Evolutionary conservation across 345 rosid species (phyloP).

Genomic region (Arabis alpina): DNA sequence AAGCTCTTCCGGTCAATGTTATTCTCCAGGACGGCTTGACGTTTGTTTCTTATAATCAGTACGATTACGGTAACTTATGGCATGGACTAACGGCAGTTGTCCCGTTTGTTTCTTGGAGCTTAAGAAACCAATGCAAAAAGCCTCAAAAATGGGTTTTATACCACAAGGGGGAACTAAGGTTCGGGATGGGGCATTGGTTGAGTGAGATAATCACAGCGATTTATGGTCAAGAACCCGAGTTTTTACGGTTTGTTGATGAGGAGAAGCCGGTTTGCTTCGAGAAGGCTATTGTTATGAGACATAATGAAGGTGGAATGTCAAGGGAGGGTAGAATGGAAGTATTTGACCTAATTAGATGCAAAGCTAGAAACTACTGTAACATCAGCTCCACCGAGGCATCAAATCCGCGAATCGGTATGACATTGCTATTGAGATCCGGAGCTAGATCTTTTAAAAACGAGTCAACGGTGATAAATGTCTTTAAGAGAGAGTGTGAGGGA

Average conservation of each 20-base stretch:
- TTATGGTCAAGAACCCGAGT: constrained; percentile 43
- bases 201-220: constrained; percentile 51
- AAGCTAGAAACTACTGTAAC: constrained; percentile 59
- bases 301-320: constrained; percentile 78
- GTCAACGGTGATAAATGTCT: constrained; percentile 50
- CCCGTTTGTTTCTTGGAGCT: constrained; percentile 75
- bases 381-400: constrained; percentile 36
- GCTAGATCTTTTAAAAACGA: constrained; percentile 74
- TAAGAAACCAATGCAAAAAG: constrained; percentile 46
- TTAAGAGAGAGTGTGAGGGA: constrained; percentile 56
- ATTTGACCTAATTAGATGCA: constrained; percentile 63
- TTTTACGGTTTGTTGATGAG: constrained; percentile 40
- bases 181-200: constrained; percentile 56
- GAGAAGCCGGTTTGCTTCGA: constrained; percentile 62
- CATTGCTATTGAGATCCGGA: constrained; percentile 72
- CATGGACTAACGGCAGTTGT: constrained; percentile 61
- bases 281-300: constrained; percentile 82
- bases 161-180: constrained; percentile 76
- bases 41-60: constrained; percentile 70
- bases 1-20: constrained; percentile 59
- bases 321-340: constrained; percentile 63
- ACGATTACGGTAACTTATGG: constrained; percentile 67
- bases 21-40: constrained; percentile 59
- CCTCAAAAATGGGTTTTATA: constrained; percentile 71
- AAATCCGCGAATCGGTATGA: constrained; percentile 53